Evolutionary conservation across 306 rosid genomes (phyloP).

Genomic region (Gleditsia sinensis): DNA sequence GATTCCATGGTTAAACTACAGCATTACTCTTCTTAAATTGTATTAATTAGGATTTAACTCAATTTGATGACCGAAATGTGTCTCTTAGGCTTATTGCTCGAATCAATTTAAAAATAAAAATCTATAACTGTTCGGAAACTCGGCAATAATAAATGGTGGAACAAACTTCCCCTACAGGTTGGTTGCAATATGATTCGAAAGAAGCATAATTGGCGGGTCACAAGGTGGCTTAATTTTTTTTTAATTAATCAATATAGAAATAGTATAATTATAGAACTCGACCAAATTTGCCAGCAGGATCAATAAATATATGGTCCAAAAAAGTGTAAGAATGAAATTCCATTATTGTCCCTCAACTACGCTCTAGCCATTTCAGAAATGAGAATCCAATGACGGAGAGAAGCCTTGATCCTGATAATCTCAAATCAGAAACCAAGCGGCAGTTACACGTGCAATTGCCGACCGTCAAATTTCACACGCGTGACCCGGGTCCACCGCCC

Average conservation of each 20-base stretch:
- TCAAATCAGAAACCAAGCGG: background rate
- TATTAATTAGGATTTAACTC: background rate
- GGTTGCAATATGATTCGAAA: background rate
- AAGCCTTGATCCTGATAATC: background rate
- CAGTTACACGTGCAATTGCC: background rate
- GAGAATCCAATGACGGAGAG: constrained; percentile 10
- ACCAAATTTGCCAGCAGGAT: background rate
- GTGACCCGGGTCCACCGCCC: background rate
- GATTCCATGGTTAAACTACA: background rate
- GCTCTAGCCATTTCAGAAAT: background rate
- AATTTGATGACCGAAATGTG: background rate
- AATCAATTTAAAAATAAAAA: background rate
- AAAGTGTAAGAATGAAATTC: constrained; percentile 1
- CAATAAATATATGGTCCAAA: constrained; percentile 20
- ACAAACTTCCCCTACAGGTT: background rate
- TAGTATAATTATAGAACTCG: background rate
- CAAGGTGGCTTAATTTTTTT: background rate
- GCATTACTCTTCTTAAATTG: background rate
- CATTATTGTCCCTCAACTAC: background rate
- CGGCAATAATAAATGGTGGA: background rate
- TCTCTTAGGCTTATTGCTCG: background rate
- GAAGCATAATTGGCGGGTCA: background rate
- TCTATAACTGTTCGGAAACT: background rate
- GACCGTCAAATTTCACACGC: constrained; percentile 4
- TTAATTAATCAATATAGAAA: background rate